These are phyloP conservation scores for Gymnopilus junonius DNA, from an alignment of 768 basidiomycete species.

Conservation along the genomic window DNA sequence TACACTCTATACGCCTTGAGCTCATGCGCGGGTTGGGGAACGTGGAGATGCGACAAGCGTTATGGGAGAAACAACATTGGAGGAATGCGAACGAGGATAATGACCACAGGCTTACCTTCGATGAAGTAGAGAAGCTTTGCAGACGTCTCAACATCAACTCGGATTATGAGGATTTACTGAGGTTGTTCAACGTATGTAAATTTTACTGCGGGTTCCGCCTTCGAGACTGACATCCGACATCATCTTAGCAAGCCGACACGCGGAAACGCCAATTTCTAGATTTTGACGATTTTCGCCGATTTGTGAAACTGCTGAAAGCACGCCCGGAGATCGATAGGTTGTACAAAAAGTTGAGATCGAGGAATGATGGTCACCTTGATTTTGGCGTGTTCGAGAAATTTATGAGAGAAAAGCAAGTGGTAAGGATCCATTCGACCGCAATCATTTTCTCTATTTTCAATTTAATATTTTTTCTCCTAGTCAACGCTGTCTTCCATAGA, in stretches of 20 bases:
- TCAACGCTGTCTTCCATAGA: conserved; percentile 39
- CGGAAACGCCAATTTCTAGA: conserved; percentile 65
- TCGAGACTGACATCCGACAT: not conserved
- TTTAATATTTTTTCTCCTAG: conserved; percentile 28
- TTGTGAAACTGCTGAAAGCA: conserved; percentile 86
- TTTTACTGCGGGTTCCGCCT: not conserved
- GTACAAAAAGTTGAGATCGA: conserved; percentile 44
- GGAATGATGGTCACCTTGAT: conserved; percentile 40
- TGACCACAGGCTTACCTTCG: conserved; percentile 67
- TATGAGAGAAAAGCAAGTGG: conserved; percentile 51
- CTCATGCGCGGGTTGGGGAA: conserved; percentile 79
- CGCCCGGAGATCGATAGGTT: conserved; percentile 81
- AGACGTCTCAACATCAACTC: conserved; percentile 71
- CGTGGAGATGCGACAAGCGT: conserved; percentile 65
- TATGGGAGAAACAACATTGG: conserved; percentile 90
- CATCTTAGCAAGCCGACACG: conserved; percentile 68
- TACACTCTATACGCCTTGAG: conserved; percentile 71
- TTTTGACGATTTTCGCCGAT: conserved; percentile 80
- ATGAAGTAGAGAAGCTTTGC: conserved; percentile 77
- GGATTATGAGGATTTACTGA: conserved; percentile 57
- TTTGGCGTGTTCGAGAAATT: conserved; percentile 48
- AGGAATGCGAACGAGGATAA: conserved; percentile 66
- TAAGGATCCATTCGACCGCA: conserved; percentile 14
- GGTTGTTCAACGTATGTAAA: conserved; percentile 58
- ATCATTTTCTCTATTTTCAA: not conserved